Evolutionary conservation across 2,329 filamentous ascomycete genomes (phyloP).

Genomic region (Arthroderma uncinatum): DNA sequence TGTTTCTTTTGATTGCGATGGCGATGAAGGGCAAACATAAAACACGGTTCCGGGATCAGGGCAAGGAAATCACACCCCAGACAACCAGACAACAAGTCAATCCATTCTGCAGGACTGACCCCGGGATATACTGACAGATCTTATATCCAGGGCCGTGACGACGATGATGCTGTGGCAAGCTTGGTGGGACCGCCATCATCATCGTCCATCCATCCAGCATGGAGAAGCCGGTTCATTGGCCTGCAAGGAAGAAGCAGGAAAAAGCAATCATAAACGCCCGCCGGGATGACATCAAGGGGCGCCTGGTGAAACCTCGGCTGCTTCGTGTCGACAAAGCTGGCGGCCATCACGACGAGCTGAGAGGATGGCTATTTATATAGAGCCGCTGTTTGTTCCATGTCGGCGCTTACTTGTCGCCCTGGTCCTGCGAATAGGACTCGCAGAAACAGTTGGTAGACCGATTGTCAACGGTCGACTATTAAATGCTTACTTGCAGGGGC

Average conservation of each 20-base stretch:
- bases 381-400: background rate
- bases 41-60: too few species aligned
- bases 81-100: too few species aligned
- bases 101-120: too few species aligned
- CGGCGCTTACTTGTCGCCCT: background rate
- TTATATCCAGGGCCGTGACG: background rate
- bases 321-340: background rate
- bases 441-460: too few species aligned
- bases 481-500: too few species aligned
- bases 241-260: too few species aligned
- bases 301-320: constrained; percentile 10
- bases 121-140: background rate
- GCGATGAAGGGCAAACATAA: too few species aligned
- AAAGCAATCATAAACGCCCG: background rate
- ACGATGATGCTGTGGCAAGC: background rate
- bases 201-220: constrained; percentile 52
- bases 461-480: too few species aligned
- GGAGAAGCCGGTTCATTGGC: constrained; percentile 30
- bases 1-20: too few species aligned
- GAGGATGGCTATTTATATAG: background rate
- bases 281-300: constrained; percentile 11
- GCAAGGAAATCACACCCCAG: too few species aligned
- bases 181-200: constrained; percentile 54
- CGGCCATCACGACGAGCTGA: background rate
- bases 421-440: too few species aligned